A percentile compares a stretch with the other conserved stretches of the same genome.
These are phyloP conservation scores for Cicer pinnatifidum DNA, from an alignment of 306 rosid genomes.

Conservation along the genomic window DNA sequence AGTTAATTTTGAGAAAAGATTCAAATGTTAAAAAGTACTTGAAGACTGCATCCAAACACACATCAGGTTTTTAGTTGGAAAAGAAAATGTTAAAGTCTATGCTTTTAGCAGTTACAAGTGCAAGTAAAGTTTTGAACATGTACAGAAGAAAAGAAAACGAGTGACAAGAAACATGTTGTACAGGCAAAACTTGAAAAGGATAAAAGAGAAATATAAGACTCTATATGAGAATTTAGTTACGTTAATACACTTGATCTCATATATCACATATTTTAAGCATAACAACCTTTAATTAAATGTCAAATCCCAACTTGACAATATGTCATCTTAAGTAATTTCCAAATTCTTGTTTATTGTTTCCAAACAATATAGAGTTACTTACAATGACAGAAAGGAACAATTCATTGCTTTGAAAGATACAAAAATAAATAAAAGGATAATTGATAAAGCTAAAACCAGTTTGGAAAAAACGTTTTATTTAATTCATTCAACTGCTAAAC, in stretches of 20 bases:
- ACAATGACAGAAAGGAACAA: neutral
- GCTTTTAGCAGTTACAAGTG: conserved; percentile 1
- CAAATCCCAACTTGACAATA: conserved; percentile 36
- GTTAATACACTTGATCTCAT: neutral
- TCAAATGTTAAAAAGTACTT: neutral
- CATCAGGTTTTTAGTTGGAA: conserved; percentile 31
- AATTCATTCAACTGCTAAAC: conserved; percentile 4
- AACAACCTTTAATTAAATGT: conserved; percentile 21
- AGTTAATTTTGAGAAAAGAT: conserved; percentile 22
- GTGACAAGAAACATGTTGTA: conserved; percentile 29
- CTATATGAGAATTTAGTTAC: conserved; percentile 5
- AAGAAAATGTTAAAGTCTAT: neutral
- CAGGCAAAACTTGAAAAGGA: conserved; percentile 10
- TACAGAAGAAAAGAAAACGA: conserved; percentile 6
- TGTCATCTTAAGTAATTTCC: conserved; percentile 14
- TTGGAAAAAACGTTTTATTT: conserved; percentile 15
- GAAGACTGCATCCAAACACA: conserved; percentile 18
- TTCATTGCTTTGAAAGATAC: neutral
- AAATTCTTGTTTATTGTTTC: conserved; percentile 21
- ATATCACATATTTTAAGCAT: conserved; percentile 27
- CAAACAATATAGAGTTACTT: conserved; percentile 25
- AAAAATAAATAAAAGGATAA: conserved; percentile 20
- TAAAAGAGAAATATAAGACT: conserved; percentile 7
- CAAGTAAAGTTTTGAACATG: conserved; percentile 15
- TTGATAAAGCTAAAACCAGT: conserved; percentile 9